Base-by-base conservation (phyloP, 257 asterid species). In the Cynanchum wilfordii region DNA sequence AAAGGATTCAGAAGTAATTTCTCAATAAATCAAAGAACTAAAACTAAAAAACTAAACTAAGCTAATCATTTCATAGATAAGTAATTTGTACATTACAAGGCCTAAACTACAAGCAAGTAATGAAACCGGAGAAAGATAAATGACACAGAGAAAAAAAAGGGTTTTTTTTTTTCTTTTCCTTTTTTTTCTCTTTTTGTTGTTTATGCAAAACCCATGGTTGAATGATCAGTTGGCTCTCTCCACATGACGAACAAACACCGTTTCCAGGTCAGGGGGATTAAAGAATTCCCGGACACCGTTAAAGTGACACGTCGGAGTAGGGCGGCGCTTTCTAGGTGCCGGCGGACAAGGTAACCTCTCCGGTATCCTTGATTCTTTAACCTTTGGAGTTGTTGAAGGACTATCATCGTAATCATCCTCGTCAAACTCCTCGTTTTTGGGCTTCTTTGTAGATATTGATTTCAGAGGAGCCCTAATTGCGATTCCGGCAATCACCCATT, bases 301-400 rank as follows among this genome's bases (percentile, higher is more conserved):
- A 27, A 83, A 87, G 70, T 82, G 91, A 77, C 88, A 87, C 0
- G 80, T 82, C 1, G 93, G 72, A 4, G 79, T 62, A 0, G 96
- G 89, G 70, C 96, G 88, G 77, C 85, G 88, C 83, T 92, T 92
- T 87, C 89, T 88, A 36, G 97, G 97, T 44, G 97, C 86, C 38
- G 92, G 90, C 7, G 97, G 97, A 79, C 97, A 92, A 1, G 89
- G 70, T 33, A 86, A 51, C 64, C 73, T 83, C 70, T 84, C 92
- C 66, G 96, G 93, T 81, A 92, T 89, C 66, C 79, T 86, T 2
- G 93, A 77, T 19, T 81, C 90, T 78, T 84, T 86, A n/a, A 88
- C 83, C 60, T 95, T 92, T 54, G 97, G 97, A 2, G 97, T 92
- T n/a, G 88, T 92, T 11, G 90, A 76, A 52, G 86, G 76, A 44